Evolutionary conservation across 306 rosid genomes (phyloP).

Genomic region (Casuarina cunninghamiana): DNA sequence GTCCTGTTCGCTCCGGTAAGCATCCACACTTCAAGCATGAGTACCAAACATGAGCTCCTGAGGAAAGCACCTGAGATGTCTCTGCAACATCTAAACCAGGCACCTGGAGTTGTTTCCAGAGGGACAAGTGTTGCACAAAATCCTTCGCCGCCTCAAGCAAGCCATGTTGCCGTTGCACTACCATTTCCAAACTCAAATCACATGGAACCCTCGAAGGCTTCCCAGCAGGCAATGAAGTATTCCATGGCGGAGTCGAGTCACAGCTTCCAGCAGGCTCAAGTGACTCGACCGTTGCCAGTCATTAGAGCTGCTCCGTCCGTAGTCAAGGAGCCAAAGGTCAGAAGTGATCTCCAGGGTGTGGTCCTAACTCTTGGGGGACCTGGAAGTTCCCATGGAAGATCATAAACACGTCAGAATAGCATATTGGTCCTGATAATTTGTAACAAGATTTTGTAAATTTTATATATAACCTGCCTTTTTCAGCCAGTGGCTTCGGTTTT

Average conservation of each 20-base stretch:
- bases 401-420: conserved; percentile 13
- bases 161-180: conserved; percentile 31
- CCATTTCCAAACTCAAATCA: conserved; percentile 38
- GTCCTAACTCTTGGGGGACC: conserved; percentile 88
- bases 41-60: background rate
- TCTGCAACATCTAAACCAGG: conserved; percentile 45
- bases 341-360: conserved; percentile 79
- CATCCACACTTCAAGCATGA: background rate
- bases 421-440: background rate
- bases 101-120: conserved; percentile 38
- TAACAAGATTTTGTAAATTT: conserved; percentile 34
- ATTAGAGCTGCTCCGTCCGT: conserved; percentile 37
- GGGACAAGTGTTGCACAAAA: conserved; percentile 42
- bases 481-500: background rate
- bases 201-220: conserved; percentile 28
- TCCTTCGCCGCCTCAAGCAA: conserved; percentile 20
- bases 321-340: conserved; percentile 54
- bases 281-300: conserved; percentile 39
- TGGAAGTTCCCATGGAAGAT: conserved; percentile 46
- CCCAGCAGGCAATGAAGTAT: conserved; percentile 35
- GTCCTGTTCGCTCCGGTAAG: conserved; percentile 89
- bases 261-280: conserved; percentile 38
- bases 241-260: conserved; percentile 29
- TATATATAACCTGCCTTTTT: background rate
- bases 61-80: background rate